Evolutionary conservation across 108 stramenopile species (phyloP).

Genomic region (Fragilaria radians): DNA sequence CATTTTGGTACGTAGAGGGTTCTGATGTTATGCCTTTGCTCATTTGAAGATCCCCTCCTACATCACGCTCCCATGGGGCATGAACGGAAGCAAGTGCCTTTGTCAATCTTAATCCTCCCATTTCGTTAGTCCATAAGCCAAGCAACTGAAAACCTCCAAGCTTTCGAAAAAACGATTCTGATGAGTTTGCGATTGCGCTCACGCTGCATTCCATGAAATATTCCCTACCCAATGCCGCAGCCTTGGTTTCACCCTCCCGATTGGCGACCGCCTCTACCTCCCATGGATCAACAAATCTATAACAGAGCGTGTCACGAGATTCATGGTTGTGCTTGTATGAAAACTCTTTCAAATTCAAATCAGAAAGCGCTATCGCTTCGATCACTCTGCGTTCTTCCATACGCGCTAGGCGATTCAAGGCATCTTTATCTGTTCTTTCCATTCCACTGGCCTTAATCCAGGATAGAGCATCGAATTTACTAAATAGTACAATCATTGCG

Average conservation of each 20-base stretch:
- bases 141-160: constrained; percentile 61
- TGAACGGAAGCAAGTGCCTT: constrained; percentile 77
- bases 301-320: too few relatives aligned
- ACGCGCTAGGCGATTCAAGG: constrained; percentile 34
- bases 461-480: constrained; percentile 53
- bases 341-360: constrained; percentile 18
- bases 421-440: constrained; percentile 44
- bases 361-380: constrained; percentile 70
- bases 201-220: constrained; percentile 55
- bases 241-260: constrained; percentile 62
- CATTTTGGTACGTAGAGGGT: constrained; percentile 50
- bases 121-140: constrained; percentile 57
- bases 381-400: constrained; percentile 72
- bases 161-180: constrained; percentile 44
- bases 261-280: constrained; percentile 77
- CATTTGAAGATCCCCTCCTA: constrained; percentile 72
- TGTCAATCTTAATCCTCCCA: constrained; percentile 59
- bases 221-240: constrained; percentile 66
- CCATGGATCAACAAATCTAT: constrained; percentile 87
- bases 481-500: constrained; percentile 77
- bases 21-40: constrained; percentile 43
- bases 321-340: constrained; percentile 21
- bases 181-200: constrained; percentile 45
- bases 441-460: constrained; percentile 62
- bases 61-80: constrained; percentile 76